phyloP scores from a whole-genome alignment of 306 rosid genomes.

The Lathyrus sativus region DNA sequence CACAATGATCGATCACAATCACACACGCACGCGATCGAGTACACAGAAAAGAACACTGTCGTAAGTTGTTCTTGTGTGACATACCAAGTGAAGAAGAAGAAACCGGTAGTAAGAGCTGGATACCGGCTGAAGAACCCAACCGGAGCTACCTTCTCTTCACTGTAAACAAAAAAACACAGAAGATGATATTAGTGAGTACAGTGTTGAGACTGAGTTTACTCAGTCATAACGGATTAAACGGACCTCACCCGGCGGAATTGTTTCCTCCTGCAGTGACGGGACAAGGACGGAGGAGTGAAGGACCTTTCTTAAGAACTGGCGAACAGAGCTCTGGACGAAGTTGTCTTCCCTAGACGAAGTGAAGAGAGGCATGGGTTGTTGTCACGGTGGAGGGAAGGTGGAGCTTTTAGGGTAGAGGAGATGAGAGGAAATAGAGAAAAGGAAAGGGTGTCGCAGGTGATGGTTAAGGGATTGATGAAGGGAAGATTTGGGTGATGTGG shows the following conservation, averaged over 20 bases:
- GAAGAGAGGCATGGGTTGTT: too few species aligned
- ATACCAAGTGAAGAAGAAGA: constrained; percentile 93
- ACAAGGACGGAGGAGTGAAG: constrained; percentile 52
- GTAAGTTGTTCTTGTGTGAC: constrained; percentile 20
- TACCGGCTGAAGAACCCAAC: constrained; percentile 56
- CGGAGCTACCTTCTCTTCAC: constrained; percentile 75
- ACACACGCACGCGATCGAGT: neutral
- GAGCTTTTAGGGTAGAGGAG: too few species aligned
- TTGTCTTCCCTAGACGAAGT: constrained; percentile 85
- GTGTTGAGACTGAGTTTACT: constrained; percentile 39
- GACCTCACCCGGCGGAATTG: constrained; percentile 99
- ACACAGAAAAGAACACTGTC: neutral
- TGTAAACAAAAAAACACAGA: constrained; percentile 27
- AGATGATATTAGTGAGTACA: constrained; percentile 39
- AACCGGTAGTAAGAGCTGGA: constrained; percentile 77
- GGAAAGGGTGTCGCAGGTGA: too few species aligned
- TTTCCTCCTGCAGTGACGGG: constrained; percentile 67
- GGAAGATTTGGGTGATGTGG: too few species aligned
- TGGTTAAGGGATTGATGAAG: too few species aligned
- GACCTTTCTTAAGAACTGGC: constrained; percentile 48
- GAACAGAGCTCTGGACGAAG: constrained; percentile 75
- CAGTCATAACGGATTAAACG: constrained; percentile 84
- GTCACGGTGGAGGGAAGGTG: too few species aligned
- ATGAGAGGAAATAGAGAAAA: too few species aligned
- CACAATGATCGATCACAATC: constrained; percentile 26